Evolutionary conservation across 2,329 filamentous ascomycete genomes (phyloP), one percentile per base, ranked within the genome.

Genomic region (Leptographium galeiforme): DNA sequence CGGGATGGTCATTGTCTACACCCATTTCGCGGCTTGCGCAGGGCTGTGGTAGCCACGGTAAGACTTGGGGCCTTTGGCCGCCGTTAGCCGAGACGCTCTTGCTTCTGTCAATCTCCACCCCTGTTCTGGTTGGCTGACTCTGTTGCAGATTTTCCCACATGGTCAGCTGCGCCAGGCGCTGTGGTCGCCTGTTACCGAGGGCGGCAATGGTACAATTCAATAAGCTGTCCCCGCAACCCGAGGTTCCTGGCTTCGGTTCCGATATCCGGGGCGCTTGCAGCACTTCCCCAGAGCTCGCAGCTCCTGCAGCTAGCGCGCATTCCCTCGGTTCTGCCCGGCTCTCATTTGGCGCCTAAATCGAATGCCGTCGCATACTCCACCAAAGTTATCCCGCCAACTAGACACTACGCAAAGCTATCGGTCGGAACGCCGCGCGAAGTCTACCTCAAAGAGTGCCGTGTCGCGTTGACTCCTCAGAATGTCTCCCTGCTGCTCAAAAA

Each of bases 391-490:
- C 63, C 75, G 14, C 67, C 69, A 2, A 74, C 75, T 30, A 76
- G 68, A 3, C 86, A 88, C 0, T 94, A 89, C 66, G 71, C 77
- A 19, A 73, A 82, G 46, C 76, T 95, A 53, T 85, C 81, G 5
- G 81, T 95, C 48, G 89, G 89, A 55, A 79, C 93, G 5, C 88
- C 88, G 14, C 80, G 78, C 55, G 89, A 95, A 67, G 84, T 79
- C n/a, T 89, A 78, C 61, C 78, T 82, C 1, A 80, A 83, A 55
- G 89, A 95, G 70, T 82, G 85, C 44, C 85, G 89, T 50, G 89
- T 95, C 14, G 87, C 89, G 34, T 76, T 95, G 53, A 91, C 87
- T 0, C 89, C 89, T 1, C 81, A 87, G 58, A 95, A 95, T 70
- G 87, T 89, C 16, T 78, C 83, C 2, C 71, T 94, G 1, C 71